These are phyloP conservation scores for Thalassia testudinum DNA, from an alignment of 116 monocot species.

Conservation along the genomic window DNA sequence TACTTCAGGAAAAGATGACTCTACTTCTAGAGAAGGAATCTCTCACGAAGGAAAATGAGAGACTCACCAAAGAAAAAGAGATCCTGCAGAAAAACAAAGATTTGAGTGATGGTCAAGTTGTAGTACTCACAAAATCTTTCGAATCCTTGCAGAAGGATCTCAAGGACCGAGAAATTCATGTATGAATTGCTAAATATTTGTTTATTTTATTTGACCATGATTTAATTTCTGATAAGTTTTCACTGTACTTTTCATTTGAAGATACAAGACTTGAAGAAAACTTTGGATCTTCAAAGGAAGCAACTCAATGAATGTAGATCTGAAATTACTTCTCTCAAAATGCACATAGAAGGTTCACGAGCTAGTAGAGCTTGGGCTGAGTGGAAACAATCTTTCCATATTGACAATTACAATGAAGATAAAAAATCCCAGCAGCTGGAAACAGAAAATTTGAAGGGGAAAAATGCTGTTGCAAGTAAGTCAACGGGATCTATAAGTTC, in stretches of 20 bases:
- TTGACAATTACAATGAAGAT: slow-evolving; percentile 20
- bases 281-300: slow-evolving; percentile 73
- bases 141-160: slow-evolving; percentile 74
- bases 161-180: slow-evolving; percentile 73
- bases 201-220: neutral
- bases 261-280: slow-evolving; percentile 72
- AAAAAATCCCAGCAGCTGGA: slow-evolving; percentile 17
- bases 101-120: slow-evolving; percentile 41
- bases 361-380: slow-evolving; percentile 24
- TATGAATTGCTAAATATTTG: slow-evolving; percentile 12
- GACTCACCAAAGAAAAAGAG: slow-evolving; percentile 42
- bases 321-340: slow-evolving; percentile 93
- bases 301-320: slow-evolving; percentile 87
- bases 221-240: neutral
- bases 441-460: slow-evolving; percentile 15
- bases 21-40: slow-evolving; percentile 68
- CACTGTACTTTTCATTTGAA: slow-evolving; percentile 12
- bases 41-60: slow-evolving; percentile 57
- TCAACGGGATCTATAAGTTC: slow-evolving; percentile 7
- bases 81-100: slow-evolving; percentile 51
- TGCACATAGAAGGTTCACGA: slow-evolving; percentile 82
- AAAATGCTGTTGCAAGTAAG: slow-evolving; percentile 8
- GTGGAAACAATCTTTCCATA: slow-evolving; percentile 11
- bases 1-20: slow-evolving; percentile 71
- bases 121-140: slow-evolving; percentile 39